phyloP scores from a whole-genome alignment of 805 yeast genomes.

The Scheffersomyces lignosus region DNA sequence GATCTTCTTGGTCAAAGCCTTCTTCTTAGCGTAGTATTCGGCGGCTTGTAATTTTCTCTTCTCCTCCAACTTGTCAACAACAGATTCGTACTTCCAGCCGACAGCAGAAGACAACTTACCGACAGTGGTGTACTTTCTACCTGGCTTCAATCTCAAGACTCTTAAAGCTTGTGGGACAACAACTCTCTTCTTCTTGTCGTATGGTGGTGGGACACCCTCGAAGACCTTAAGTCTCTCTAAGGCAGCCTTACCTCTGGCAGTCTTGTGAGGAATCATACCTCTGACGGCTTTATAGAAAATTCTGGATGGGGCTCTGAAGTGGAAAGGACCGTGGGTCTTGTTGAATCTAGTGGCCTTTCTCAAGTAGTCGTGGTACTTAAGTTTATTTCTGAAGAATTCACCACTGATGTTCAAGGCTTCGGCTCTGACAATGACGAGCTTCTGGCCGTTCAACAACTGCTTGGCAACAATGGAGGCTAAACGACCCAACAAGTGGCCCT shows the following conservation, averaged over 20 bases:
- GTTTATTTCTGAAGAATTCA: slow-evolving; percentile 99
- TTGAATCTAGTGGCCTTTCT: slow-evolving; percentile 99
- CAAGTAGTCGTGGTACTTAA: slow-evolving; percentile 99
- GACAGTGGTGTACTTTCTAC: slow-evolving; percentile 99
- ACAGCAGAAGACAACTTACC: slow-evolving; percentile 95
- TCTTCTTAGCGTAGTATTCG: slow-evolving; percentile 99
- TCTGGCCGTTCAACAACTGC: slow-evolving; percentile 97
- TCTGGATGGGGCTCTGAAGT: slow-evolving; percentile 99
- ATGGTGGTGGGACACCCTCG: slow-evolving; percentile 99
- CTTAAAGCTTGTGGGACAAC: slow-evolving; percentile 99
- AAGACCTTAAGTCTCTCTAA: slow-evolving; percentile 98
- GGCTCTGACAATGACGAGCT: slow-evolving; percentile 95
- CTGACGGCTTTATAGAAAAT: slow-evolving; percentile 99
- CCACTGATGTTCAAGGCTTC: slow-evolving; percentile 99
- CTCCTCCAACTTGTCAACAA: slow-evolving; percentile 96
- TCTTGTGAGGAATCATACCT: slow-evolving; percentile 99
- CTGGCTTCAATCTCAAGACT: slow-evolving; percentile 98
- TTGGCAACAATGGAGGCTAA: slow-evolving; percentile 98
- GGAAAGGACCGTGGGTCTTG: slow-evolving; percentile 99
- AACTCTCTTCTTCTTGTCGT: slow-evolving; percentile 99
- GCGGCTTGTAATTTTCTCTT: slow-evolving; percentile 99
- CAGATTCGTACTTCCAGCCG: slow-evolving; percentile 99
- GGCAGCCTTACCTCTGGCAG: slow-evolving; percentile 99
- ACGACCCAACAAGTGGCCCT: slow-evolving; percentile 99
- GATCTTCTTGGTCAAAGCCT: slow-evolving; percentile 91